These are phyloP conservation scores for Haberlea rhodopensis DNA, from an alignment of 257 asterid species.

Conservation along the genomic window DNA sequence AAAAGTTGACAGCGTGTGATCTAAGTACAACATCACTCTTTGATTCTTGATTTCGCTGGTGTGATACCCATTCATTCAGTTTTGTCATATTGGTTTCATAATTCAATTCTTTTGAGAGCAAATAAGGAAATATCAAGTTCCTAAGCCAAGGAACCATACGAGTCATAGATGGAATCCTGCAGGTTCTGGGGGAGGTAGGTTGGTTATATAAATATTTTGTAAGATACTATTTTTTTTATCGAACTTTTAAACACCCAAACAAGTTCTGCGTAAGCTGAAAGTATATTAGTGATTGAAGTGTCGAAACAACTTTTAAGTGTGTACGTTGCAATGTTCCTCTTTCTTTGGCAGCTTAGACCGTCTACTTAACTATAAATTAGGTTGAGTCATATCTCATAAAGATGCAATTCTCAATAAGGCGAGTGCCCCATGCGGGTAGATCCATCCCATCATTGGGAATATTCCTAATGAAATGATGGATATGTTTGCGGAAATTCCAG, in stretches of 20 bases:
- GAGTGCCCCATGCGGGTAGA: too few species aligned
- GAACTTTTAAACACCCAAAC: constrained; percentile 28
- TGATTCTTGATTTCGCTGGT: constrained; percentile 14
- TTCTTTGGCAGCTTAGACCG: too few species aligned
- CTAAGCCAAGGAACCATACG: constrained; percentile 22
- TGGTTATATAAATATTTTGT: constrained; percentile 14
- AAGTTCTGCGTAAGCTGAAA: too few species aligned
- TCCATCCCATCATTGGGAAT: too few species aligned
- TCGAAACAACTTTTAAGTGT: too few species aligned
- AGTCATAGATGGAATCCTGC: constrained; percentile 23
- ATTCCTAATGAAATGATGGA: too few species aligned
- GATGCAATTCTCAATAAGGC: too few species aligned
- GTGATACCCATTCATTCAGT: constrained; percentile 27
- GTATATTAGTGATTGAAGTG: too few species aligned
- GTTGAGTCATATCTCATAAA: too few species aligned
- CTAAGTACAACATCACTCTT: constrained; percentile 17
- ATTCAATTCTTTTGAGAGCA: constrained; percentile 31
- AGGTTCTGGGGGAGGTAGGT: constrained; percentile 22
- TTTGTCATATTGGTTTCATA: constrained; percentile 11
- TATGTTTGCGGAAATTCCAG: too few species aligned
- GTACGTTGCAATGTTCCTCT: too few species aligned
- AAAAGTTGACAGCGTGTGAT: constrained; percentile 38
- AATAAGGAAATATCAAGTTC: constrained; percentile 36
- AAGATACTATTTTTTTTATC: constrained; percentile 21
- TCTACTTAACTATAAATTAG: too few species aligned